Conservation (phyloP, 345 rosid genomes). For the Eucalyptus tenuipes region DNA sequence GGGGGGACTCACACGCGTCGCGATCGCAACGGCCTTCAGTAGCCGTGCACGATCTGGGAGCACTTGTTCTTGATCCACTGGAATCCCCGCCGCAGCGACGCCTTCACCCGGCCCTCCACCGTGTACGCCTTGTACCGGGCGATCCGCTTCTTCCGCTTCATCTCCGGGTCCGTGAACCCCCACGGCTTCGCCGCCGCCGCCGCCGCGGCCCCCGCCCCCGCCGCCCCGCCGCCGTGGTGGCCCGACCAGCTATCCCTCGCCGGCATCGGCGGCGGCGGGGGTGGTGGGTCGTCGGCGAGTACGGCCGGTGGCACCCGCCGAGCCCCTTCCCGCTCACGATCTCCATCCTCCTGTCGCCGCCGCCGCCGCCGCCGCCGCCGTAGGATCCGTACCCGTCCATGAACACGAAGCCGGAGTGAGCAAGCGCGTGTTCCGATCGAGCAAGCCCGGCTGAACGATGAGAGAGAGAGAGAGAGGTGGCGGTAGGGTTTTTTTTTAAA, state of each 20-base stretch:
- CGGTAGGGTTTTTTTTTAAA: not conserved
- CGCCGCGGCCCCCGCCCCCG: not conserved
- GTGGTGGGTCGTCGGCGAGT: not conserved
- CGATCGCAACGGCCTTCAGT: not conserved
- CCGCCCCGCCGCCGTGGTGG: not conserved
- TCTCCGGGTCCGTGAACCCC: slow-evolving; percentile 5
- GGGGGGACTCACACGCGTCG: not conserved
- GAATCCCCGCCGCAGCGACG: slow-evolving; percentile 4
- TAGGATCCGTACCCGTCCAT: not conserved
- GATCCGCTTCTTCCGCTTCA: slow-evolving; percentile 12
- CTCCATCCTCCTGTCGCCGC: not conserved
- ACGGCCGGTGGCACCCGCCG: not conserved
- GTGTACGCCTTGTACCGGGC: slow-evolving; percentile 10
- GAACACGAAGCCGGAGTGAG: not conserved
- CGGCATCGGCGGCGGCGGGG: not conserved
- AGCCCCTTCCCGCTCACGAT: not conserved
- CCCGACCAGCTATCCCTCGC: not conserved
- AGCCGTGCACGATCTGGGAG: slow-evolving; percentile 1
- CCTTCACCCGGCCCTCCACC: slow-evolving; percentile 6
- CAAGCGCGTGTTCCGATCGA: not conserved
- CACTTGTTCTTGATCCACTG: slow-evolving; percentile 2
- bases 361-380: not conserved
- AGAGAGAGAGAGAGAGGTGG: not conserved
- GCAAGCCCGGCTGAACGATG: not conserved
- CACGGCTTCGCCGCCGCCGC: not conserved